Evolutionary conservation across 2,329 filamentous ascomycete species (phyloP).

Genomic region (Delphinella strobiligena): DNA sequence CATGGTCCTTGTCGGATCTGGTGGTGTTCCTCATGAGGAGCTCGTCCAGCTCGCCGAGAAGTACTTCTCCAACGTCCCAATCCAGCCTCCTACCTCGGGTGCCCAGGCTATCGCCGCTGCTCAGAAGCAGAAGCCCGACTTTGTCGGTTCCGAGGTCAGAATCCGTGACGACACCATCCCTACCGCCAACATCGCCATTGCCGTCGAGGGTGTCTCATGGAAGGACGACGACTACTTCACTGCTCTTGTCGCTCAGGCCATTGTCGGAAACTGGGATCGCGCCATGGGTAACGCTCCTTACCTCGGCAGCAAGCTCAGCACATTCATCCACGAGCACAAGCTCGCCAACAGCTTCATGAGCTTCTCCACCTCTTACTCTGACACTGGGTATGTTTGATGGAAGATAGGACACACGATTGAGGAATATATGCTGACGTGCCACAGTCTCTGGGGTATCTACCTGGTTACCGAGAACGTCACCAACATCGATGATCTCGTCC

Average conservation of each 20-base stretch:
- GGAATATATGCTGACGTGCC: too few relatives aligned
- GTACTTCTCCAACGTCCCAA: conserved; percentile 74
- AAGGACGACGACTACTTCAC: conserved; percentile 99
- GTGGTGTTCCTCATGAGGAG: conserved; percentile 85
- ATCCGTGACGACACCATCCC: conserved; percentile 93
- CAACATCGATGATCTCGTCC: conserved; percentile 84
- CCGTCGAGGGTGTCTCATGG: conserved; percentile 99
- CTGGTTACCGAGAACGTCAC: conserved; percentile 83
- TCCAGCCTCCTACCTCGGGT: conserved; percentile 60
- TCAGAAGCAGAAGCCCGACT: conserved; percentile 80
- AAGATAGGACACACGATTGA: too few relatives aligned
- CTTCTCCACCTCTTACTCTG: conserved; percentile 98
- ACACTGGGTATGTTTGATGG: conserved; percentile 72
- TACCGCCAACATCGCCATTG: conserved; percentile 94
- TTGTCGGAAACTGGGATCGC: conserved; percentile 99
- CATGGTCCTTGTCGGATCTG: conserved; percentile 95
- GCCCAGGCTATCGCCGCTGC: conserved; percentile 59
- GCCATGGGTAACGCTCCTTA: conserved; percentile 95
- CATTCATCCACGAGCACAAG: conserved; percentile 84
- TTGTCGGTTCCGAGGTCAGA: conserved; percentile 90
- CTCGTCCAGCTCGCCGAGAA: conserved; percentile 94
- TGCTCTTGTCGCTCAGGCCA: conserved; percentile 91
- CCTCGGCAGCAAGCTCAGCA: conserved; percentile 95
- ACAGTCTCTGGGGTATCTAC: conserved; percentile 98
- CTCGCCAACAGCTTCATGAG: conserved; percentile 99